phyloP scores from a whole-genome alignment of 768 basidiomycete species.

The Kwoniella dejecticola region DNA sequence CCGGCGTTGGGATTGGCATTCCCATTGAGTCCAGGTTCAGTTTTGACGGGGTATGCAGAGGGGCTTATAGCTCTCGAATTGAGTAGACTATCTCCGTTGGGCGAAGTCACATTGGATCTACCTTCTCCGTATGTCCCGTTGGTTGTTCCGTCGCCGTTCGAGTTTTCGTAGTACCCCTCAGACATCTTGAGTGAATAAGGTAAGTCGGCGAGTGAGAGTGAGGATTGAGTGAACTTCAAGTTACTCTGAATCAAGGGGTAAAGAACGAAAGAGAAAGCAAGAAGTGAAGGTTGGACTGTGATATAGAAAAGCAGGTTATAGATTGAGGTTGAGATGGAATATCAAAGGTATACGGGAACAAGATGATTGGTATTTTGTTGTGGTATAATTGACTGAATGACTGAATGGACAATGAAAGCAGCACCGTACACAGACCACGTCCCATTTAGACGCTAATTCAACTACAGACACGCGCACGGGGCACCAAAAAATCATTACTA shows the following conservation, averaged over 20 bases:
- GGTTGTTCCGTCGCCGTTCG: slow-evolving; percentile 23
- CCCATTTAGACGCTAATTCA: slow-evolving; percentile 1
- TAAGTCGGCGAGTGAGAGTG: background rate
- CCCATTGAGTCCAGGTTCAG: slow-evolving; percentile 12
- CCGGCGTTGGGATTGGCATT: background rate
- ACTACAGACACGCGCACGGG: slow-evolving; percentile 9
- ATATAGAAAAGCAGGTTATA: background rate
- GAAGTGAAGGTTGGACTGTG: background rate
- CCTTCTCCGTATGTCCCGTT: slow-evolving; percentile 7
- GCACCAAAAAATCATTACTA: slow-evolving; percentile 8
- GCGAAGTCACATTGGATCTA: slow-evolving; percentile 10
- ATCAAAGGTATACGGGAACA: background rate
- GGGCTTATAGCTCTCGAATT: slow-evolving; percentile 15
- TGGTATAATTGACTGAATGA: background rate
- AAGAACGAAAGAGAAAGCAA: background rate
- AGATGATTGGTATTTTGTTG: background rate
- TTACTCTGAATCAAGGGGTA: too few relatives aligned
- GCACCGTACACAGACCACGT: too few relatives aligned
- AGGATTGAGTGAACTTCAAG: background rate
- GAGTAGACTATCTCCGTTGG: slow-evolving; percentile 6
- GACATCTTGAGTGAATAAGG: slow-evolving; percentile 22
- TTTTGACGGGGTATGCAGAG: slow-evolving; percentile 22
- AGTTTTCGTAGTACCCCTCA: slow-evolving; percentile 42
- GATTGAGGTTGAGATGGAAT: slow-evolving; percentile 5
- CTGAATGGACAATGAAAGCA: slow-evolving; percentile 16